phyloP scores from a whole-genome alignment of 805 yeast genomes.

The Pichia eremophila region DNA sequence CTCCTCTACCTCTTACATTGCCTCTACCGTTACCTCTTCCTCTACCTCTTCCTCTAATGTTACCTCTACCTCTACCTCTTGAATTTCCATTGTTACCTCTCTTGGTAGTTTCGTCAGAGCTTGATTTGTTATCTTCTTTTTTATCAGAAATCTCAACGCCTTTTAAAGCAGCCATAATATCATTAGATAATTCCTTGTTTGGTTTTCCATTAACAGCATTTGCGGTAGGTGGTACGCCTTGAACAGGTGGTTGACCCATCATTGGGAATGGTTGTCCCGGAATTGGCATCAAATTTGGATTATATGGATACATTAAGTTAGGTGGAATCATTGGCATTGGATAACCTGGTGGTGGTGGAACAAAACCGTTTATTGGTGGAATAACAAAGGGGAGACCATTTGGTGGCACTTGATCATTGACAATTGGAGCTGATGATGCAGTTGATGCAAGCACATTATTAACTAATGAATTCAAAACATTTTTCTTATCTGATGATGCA shows the following conservation, averaged over 20 bases:
- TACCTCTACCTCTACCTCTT: slow-evolving; percentile 11
- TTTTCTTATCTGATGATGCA: slow-evolving; percentile 14
- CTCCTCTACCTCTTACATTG: slow-evolving; percentile 15
- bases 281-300: neutral
- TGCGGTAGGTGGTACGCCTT: neutral
- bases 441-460: neutral
- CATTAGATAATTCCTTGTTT: neutral
- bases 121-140: neutral
- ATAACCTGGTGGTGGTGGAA: slow-evolving; percentile 3
- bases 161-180: slow-evolving; percentile 4
- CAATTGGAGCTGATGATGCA: neutral
- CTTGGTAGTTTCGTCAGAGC: neutral
- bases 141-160: neutral
- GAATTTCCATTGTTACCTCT: neutral
- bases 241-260: neutral
- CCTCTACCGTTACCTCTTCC: slow-evolving; percentile 4
- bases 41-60: slow-evolving; percentile 10
- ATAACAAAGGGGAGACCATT: neutral
- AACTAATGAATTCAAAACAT: slow-evolving; percentile 17
- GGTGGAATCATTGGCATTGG: slow-evolving; percentile 5
- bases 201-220: too few relatives aligned
- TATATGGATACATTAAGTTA: slow-evolving; percentile 5
- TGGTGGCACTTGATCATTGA: neutral
- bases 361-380: neutral
- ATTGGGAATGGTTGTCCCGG: neutral